Evolutionary conservation across 179 eudicot genomes (phyloP).

Genomic region (Beta corolliflora): DNA sequence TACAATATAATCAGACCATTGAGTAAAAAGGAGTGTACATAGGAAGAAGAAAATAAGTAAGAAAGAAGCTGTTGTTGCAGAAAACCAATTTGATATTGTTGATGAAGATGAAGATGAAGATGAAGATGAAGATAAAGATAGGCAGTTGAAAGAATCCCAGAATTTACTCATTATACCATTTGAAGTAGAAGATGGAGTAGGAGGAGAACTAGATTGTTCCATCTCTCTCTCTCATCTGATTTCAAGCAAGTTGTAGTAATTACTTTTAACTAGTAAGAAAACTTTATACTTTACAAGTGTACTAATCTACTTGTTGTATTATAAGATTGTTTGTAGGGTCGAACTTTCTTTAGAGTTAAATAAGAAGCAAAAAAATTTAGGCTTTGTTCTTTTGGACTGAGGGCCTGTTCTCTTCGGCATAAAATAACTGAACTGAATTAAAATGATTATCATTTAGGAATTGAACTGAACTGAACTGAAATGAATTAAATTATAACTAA

Average conservation of each 20-base stretch:
- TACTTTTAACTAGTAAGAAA: no score
- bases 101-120: slow-evolving; percentile 9
- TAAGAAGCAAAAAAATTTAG: no score
- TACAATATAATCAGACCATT: slow-evolving; percentile 9
- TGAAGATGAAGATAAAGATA: background rate
- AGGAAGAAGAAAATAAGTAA: background rate
- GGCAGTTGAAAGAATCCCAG: background rate
- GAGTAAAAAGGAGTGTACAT: background rate
- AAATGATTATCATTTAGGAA: no score
- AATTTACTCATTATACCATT: background rate
- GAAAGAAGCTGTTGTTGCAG: background rate
- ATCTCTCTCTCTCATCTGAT: background rate
- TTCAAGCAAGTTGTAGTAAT: background rate
- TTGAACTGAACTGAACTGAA: no score
- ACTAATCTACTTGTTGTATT: no score
- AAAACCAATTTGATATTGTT: background rate
- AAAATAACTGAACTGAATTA: no score
- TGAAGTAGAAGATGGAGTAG: background rate
- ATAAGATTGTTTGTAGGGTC: no score
- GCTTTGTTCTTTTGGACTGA: no score
- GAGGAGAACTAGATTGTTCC: background rate
- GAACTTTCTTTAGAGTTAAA: no score
- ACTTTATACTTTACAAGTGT: no score
- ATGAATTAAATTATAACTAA: no score
- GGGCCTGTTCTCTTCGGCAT: no score